A percentile compares a stretch with the other conserved stretches of the same genome.
Conservation (phyloP, 148 eudicot species). For the Pouteria glomerata region DNA sequence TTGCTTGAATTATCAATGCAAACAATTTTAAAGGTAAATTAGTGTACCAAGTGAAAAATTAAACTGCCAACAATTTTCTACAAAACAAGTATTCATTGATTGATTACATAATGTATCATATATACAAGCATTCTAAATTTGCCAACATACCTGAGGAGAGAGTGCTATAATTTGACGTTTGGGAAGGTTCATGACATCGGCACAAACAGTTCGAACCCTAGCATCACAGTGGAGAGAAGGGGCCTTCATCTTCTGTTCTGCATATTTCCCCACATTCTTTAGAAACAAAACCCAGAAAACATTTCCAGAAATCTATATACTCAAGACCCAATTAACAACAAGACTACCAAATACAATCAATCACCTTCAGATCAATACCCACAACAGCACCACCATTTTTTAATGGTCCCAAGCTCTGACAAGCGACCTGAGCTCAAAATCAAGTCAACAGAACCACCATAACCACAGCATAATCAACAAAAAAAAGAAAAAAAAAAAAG, state of each 20-base stretch:
- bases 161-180: constrained; percentile 56
- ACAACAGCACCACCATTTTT: constrained; percentile 68
- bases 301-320: background rate
- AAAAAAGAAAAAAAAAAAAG: too few relatives aligned
- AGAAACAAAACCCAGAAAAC: constrained; percentile 10
- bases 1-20: background rate
- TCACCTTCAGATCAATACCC: constrained; percentile 78
- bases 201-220: constrained; percentile 81
- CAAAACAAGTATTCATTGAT: too few relatives aligned
- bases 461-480: background rate
- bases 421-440: constrained; percentile 51
- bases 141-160: constrained; percentile 62
- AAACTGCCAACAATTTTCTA: background rate
- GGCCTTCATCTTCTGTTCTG: constrained; percentile 91
- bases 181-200: constrained; percentile 63
- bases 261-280: constrained; percentile 15
- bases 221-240: constrained; percentile 74
- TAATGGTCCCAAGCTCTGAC: constrained; percentile 73
- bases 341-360: background rate
- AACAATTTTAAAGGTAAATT: background rate
- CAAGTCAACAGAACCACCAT: background rate
- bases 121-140: background rate
- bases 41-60: background rate
- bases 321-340: background rate
- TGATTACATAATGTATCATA: background rate